Evolutionary conservation across 768 basidiomycete species (phyloP).

Genomic region (Clathrus columnatus): DNA sequence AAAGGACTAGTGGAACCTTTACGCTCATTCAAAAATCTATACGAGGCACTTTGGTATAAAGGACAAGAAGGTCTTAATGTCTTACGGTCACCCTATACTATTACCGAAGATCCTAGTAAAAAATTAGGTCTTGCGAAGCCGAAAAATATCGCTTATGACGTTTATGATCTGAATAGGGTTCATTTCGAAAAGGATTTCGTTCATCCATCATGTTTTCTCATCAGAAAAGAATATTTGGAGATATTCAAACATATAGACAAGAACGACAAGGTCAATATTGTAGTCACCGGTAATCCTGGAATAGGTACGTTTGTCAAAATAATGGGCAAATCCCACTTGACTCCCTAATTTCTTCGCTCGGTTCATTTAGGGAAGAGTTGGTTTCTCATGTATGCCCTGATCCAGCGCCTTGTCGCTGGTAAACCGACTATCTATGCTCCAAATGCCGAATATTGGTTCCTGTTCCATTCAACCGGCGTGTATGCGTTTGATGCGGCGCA

Average conservation of each 20-base stretch:
- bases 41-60: background rate
- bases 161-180: background rate
- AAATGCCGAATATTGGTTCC: background rate
- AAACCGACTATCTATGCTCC: background rate
- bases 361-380: background rate
- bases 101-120: background rate
- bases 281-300: background rate
- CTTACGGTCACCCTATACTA: background rate
- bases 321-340: too few relatives aligned
- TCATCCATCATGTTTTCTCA: background rate
- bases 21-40: background rate
- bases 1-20: background rate
- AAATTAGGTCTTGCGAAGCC: background rate
- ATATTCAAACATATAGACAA: background rate
- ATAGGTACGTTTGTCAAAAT: background rate
- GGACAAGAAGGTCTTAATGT: background rate
- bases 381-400: conserved; percentile 1
- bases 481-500: background rate
- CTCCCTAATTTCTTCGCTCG: background rate
- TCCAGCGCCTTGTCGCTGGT: background rate
- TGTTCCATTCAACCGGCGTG: background rate
- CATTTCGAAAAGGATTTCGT: background rate
- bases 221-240: background rate
- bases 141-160: background rate
- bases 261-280: background rate